Evolutionary conservation across 2,329 filamentous ascomycete genomes (phyloP).

Genomic region (Passalora sequoiae): DNA sequence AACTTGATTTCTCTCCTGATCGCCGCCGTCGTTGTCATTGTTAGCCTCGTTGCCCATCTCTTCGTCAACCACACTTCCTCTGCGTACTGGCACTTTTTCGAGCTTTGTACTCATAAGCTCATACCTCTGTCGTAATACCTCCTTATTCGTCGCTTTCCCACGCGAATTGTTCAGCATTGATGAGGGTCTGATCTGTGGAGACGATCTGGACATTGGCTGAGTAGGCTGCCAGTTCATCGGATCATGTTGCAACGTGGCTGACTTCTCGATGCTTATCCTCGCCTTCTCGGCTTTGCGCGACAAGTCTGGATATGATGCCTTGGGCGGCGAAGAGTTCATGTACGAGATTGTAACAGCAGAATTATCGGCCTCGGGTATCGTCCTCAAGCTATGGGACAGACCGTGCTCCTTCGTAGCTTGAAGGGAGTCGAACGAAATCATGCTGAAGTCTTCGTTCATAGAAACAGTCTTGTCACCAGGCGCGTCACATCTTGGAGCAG

Average conservation of each 20-base stretch:
- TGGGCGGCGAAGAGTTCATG: conserved; percentile 32
- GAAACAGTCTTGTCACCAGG: conserved; percentile 44
- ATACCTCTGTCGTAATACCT: conserved; percentile 18
- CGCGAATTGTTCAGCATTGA: background rate
- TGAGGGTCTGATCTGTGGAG: conserved; percentile 1
- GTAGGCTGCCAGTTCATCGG: conserved; percentile 26
- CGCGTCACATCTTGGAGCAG: conserved; percentile 1
- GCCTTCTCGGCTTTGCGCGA: conserved; percentile 12
- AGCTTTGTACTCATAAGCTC: conserved; percentile 21
- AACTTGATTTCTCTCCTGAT: conserved; percentile 14
- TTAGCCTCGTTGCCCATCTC: conserved; percentile 13
- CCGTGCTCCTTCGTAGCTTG: conserved; percentile 30
- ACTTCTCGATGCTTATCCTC: conserved; percentile 5
- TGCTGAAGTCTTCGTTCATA: conserved; percentile 48
- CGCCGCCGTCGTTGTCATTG: conserved; percentile 8
- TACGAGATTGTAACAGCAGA: conserved; percentile 24
- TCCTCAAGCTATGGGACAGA: conserved; percentile 13
- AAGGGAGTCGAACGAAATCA: conserved; percentile 47
- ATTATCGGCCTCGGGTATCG: conserved; percentile 12
- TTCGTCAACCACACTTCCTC: conserved; percentile 23
- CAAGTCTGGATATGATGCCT: conserved; percentile 22
- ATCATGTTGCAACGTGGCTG: conserved; percentile 14
- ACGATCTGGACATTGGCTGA: conserved; percentile 1
- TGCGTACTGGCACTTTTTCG: conserved; percentile 14
- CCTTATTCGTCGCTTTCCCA: background rate